phyloP scores from a whole-genome alignment of 139 green algal genomes.

The Chlamydomonas applanata region DNA sequence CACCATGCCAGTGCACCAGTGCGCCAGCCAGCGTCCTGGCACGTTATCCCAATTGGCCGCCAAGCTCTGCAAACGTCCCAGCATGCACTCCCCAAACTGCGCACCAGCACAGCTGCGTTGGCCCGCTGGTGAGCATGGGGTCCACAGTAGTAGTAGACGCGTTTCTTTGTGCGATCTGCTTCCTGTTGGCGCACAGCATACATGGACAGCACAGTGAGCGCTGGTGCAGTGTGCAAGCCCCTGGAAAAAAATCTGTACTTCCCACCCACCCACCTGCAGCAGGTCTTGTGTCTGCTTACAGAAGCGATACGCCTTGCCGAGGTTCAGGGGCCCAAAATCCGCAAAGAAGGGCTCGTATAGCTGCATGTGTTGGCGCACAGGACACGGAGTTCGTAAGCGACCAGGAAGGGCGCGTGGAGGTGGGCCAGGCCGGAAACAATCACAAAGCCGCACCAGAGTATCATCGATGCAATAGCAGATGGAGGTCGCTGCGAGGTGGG shows the following conservation, averaged over 20 bases:
- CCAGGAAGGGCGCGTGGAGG: neutral
- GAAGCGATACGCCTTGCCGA: conserved; percentile 79
- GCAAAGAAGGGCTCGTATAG: conserved; percentile 91
- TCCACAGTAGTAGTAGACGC: conserved; percentile 65
- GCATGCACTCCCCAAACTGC: too few species aligned
- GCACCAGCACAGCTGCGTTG: conserved; percentile 82
- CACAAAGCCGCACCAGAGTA: conserved; percentile 53
- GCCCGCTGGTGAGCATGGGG: conserved; percentile 62
- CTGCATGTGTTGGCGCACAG: conserved; percentile 29
- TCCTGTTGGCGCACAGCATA: conserved; percentile 37
- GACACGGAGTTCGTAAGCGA: neutral
- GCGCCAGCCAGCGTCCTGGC: too few species aligned
- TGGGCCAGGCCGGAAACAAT: too few species aligned
- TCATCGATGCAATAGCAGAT: conserved; percentile 70
- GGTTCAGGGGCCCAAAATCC: conserved; percentile 91
- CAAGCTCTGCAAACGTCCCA: too few species aligned
- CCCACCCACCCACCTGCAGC: conserved; percentile 55
- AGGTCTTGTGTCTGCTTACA: conserved; percentile 63
- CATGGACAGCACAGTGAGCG: neutral
- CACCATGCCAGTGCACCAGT: too few species aligned
- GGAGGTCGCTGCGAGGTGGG: conserved; percentile 22
- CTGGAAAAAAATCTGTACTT: too few species aligned
- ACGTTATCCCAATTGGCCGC: too few species aligned
- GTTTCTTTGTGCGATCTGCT: conserved; percentile 49
- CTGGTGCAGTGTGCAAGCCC: neutral